These are phyloP conservation scores for Penicillium tannophilum DNA, from an alignment of 495 filamentous ascomycete genomes.

Conservation along the genomic window DNA sequence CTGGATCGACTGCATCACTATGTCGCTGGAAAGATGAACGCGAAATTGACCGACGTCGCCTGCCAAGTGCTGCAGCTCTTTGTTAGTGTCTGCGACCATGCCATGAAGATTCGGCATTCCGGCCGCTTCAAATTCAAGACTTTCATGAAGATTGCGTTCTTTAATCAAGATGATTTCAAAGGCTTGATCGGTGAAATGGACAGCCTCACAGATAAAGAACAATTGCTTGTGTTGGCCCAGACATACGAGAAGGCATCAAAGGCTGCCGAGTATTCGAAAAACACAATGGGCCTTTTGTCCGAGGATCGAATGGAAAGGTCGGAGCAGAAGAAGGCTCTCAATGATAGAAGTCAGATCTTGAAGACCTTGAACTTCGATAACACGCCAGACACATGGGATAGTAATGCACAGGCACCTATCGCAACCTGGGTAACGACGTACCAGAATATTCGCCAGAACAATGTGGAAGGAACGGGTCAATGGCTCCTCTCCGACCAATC, in stretches of 20 bases:
- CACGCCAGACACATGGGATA: slow-evolving; percentile 12
- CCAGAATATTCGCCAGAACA: slow-evolving; percentile 9
- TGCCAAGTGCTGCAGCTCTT: slow-evolving; percentile 7
- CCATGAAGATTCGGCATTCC: slow-evolving; percentile 5
- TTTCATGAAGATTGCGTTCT: slow-evolving; percentile 12
- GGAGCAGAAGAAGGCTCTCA: neutral
- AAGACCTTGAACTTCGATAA: slow-evolving; percentile 3
- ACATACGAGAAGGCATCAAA: slow-evolving; percentile 5
- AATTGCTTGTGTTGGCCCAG: neutral
- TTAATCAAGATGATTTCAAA: slow-evolving; percentile 3
- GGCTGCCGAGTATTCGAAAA: neutral
- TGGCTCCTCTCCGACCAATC: slow-evolving; percentile 4
- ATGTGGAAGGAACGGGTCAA: slow-evolving; percentile 12
- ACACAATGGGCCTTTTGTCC: neutral
- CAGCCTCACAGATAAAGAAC: slow-evolving; percentile 5
- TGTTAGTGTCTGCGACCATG: slow-evolving; percentile 8
- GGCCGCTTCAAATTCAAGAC: slow-evolving; percentile 7
- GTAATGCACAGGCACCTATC: slow-evolving; percentile 4
- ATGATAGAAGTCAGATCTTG: slow-evolving; percentile 1
- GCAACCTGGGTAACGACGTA: slow-evolving; percentile 11
- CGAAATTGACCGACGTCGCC: neutral
- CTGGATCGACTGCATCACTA: slow-evolving; percentile 12
- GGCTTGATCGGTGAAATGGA: slow-evolving; percentile 7
- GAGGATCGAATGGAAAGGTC: slow-evolving; percentile 3
- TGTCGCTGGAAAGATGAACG: slow-evolving; percentile 9